Evolutionary conservation across 2,329 filamentous ascomycete genomes (phyloP).

Genomic region (Macroventuria anomochaeta): DNA sequence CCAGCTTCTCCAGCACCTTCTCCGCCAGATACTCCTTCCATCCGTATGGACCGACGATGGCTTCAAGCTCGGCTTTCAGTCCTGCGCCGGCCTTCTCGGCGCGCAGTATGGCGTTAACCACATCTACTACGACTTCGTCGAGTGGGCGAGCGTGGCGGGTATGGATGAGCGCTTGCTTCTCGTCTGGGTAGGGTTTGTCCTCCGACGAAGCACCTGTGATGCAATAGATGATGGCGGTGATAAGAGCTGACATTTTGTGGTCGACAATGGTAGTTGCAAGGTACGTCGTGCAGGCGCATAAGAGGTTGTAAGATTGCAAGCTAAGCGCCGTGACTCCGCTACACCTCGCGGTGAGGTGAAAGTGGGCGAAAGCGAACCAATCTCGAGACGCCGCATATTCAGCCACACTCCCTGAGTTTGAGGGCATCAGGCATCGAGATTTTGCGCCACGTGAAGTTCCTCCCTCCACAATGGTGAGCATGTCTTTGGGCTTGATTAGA

Average conservation of each 20-base stretch:
- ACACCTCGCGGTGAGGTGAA: conserved; percentile 1
- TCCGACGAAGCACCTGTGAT: background rate
- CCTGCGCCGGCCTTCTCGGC: conserved; percentile 24
- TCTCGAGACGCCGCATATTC: background rate
- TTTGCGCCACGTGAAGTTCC: too few species aligned
- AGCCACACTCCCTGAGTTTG: background rate
- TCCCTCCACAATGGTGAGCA: too few species aligned
- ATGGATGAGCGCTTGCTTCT: conserved; percentile 22
- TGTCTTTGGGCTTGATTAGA: too few species aligned
- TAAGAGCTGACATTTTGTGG: background rate
- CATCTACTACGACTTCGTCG: conserved; percentile 25
- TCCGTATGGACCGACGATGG: conserved; percentile 31
- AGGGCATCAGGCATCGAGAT: background rate
- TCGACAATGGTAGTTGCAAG: background rate
- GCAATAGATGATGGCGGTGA: conserved; percentile 2
- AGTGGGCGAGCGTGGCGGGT: conserved; percentile 9
- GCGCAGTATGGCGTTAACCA: conserved; percentile 26
- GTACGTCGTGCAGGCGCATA: background rate
- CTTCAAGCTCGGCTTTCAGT: conserved; percentile 32
- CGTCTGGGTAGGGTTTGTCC: conserved; percentile 2
- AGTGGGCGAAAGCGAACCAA: background rate
- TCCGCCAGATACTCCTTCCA: conserved; percentile 45
- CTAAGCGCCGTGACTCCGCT: conserved; percentile 10
- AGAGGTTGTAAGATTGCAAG: background rate
- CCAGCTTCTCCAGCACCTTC: conserved; percentile 35